Percentiles rank a stretch among this genome's conserved stretches.
These are phyloP conservation scores for Colletotrichum sp. DNA, from an alignment of 2,329 filamentous ascomycete genomes.

Conservation along the genomic window DNA sequence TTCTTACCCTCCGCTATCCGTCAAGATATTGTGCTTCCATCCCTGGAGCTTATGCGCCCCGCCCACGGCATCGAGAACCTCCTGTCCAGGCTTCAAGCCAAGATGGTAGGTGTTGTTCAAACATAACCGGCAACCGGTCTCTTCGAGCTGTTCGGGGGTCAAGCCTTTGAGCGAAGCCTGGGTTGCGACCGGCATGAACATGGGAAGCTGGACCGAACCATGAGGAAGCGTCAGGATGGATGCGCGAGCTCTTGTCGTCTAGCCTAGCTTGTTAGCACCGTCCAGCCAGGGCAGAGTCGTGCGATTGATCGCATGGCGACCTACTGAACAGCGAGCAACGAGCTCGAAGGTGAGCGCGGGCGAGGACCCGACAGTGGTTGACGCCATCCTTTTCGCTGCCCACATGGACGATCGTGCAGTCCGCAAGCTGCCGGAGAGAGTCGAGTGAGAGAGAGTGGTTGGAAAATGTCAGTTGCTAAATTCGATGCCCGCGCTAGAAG, in stretches of 20 bases:
- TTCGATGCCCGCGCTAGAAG: conserved; percentile 4
- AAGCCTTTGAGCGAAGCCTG: conserved; percentile 95
- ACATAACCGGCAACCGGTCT: conserved; percentile 87
- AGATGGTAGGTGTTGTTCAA: conserved; percentile 99
- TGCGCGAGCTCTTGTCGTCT: conserved; percentile 95
- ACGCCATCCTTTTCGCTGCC: conserved; percentile 49
- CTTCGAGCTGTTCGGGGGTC: conserved; percentile 89
- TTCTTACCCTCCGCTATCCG: conserved; percentile 73
- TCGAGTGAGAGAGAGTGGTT: not conserved
- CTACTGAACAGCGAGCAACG: conserved; percentile 79
- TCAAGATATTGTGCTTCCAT: conserved; percentile 95
- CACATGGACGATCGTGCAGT: conserved; percentile 18
- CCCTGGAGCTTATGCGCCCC: conserved; percentile 94
- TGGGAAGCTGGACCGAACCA: conserved; percentile 85
- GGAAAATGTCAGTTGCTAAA: not conserved
- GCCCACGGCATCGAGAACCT: conserved; percentile 83
- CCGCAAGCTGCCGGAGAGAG: not conserved
- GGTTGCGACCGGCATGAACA: conserved; percentile 99
- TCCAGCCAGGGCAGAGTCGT: not conserved
- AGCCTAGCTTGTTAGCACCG: conserved; percentile 4
- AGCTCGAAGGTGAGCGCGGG: conserved; percentile 81
- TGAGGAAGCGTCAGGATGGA: conserved; percentile 89
- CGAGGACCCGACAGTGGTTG: conserved; percentile 55
- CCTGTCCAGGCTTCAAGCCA: conserved; percentile 92
- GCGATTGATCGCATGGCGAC: conserved; percentile 31